Percentiles rank a stretch among this genome's conserved stretches.
Conservation (phyloP, 1,284 basidiomycete genomes). For the Leccinum fuscescens region DNA sequence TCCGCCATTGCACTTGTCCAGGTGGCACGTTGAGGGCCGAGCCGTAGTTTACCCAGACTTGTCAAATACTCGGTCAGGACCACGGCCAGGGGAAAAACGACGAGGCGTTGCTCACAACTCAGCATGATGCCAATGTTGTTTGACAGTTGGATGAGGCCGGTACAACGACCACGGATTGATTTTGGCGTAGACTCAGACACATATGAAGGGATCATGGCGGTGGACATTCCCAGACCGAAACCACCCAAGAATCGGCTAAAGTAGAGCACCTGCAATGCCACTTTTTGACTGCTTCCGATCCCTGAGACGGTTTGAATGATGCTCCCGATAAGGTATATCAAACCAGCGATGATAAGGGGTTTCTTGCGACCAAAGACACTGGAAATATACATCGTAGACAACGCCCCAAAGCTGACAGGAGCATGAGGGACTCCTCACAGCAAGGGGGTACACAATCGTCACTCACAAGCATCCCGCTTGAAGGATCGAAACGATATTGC, state of each 20-base stretch:
- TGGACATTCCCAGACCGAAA: slow-evolving; percentile 53
- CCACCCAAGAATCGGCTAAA: slow-evolving; percentile 49
- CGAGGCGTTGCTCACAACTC: slow-evolving; percentile 39
- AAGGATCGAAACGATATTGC: slow-evolving; percentile 58
- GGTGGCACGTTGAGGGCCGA: slow-evolving; percentile 36
- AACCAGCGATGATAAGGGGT: slow-evolving; percentile 48
- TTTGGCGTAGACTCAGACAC: slow-evolving; percentile 57
- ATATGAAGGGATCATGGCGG: slow-evolving; percentile 55
- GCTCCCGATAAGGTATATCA: slow-evolving; percentile 56
- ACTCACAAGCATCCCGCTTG: slow-evolving; percentile 61
- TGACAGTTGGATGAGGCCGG: slow-evolving; percentile 53
- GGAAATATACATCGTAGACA: slow-evolving; percentile 43
- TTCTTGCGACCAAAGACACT: slow-evolving; percentile 46
- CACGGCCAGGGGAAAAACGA: background rate
- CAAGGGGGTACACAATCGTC: background rate
- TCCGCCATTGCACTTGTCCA: slow-evolving; percentile 49
- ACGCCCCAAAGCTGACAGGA: slow-evolving; percentile 42
- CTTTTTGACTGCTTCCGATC: slow-evolving; percentile 38
- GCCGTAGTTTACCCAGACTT: slow-evolving; percentile 52
- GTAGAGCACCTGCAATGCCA: slow-evolving; percentile 46
- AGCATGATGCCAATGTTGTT: slow-evolving; percentile 51
- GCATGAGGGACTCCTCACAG: slow-evolving; percentile 2
- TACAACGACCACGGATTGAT: slow-evolving; percentile 55
- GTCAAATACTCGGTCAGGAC: slow-evolving; percentile 1
- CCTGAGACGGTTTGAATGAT: slow-evolving; percentile 49